These are phyloP conservation scores for Platanthera guangdongensis DNA, from an alignment of 106 monocot genomes.

Conservation along the genomic window DNA sequence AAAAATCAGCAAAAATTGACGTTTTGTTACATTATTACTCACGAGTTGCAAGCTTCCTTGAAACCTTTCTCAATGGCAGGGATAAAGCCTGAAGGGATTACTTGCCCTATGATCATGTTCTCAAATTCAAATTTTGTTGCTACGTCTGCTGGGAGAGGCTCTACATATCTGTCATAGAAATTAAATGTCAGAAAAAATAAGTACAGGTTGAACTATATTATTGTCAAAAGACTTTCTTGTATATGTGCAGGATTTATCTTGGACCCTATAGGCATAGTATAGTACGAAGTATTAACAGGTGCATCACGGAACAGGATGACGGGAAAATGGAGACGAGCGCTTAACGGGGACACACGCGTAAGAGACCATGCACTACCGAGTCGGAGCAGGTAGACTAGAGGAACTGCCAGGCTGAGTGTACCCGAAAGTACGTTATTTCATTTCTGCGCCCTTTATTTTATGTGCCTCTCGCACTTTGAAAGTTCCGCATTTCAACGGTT, in stretches of 20 bases:
- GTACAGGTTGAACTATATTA: background rate
- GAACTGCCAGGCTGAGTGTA: too few species aligned
- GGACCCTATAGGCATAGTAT: too few species aligned
- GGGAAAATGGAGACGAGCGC: background rate
- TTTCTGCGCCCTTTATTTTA: too few species aligned
- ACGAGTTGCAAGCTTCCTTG: constrained; percentile 91
- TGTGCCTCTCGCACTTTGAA: too few species aligned
- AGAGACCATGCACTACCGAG: too few species aligned
- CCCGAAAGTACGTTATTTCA: too few species aligned
- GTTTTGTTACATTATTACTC: constrained; percentile 13
- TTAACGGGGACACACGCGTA: background rate
- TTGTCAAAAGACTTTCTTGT: too few species aligned
- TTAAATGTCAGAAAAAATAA: background rate
- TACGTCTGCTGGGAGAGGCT: constrained; percentile 73
- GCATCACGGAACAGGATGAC: too few species aligned
- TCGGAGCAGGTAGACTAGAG: too few species aligned
- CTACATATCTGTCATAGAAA: constrained; percentile 50
- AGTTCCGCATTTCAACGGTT: too few species aligned
- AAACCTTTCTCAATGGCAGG: constrained; percentile 97
- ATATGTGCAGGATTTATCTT: too few species aligned
- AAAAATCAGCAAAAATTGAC: background rate
- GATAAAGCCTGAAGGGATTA: constrained; percentile 70
- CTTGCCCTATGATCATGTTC: constrained; percentile 89
- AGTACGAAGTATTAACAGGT: too few species aligned
- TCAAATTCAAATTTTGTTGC: constrained; percentile 92